These are phyloP conservation scores for Malus hybrid DNA, from an alignment of 331 rosid genomes.

Conservation along the genomic window DNA sequence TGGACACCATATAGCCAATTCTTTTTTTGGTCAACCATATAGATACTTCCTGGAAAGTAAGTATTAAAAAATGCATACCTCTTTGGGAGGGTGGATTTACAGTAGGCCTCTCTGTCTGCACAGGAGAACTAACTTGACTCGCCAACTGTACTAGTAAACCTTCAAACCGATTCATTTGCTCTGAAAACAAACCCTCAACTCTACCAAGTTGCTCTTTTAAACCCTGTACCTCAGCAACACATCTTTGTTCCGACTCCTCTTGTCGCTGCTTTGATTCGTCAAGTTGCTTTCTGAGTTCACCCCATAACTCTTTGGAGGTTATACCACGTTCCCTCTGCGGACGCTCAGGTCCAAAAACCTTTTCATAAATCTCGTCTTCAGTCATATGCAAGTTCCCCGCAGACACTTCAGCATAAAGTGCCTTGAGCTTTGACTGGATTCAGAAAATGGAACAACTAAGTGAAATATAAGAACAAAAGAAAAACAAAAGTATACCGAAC, in stretches of 20 bases:
- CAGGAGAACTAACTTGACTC: neutral
- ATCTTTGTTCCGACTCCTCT: slow-evolving; percentile 4
- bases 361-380: neutral
- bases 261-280: slow-evolving; percentile 2
- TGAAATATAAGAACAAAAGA: neutral
- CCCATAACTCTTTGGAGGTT: neutral
- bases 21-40: too few relatives aligned
- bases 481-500: neutral
- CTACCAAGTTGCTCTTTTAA: slow-evolving; percentile 7
- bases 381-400: neutral
- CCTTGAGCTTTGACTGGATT: slow-evolving; percentile 5
- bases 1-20: neutral
- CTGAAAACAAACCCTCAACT: slow-evolving; percentile 11
- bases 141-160: neutral
- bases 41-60: neutral
- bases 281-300: neutral
- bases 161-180: slow-evolving; percentile 7
- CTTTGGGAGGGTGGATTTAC: neutral
- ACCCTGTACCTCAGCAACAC: neutral
- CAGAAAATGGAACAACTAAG: neutral
- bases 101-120: neutral
- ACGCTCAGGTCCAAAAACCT: slow-evolving; percentile 5
- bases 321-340: neutral
- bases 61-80: neutral
- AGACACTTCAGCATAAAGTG: neutral